Conservation (phyloP, 2,329 filamentous ascomycete genomes). For the Diaporthe citrichinensis region DNA sequence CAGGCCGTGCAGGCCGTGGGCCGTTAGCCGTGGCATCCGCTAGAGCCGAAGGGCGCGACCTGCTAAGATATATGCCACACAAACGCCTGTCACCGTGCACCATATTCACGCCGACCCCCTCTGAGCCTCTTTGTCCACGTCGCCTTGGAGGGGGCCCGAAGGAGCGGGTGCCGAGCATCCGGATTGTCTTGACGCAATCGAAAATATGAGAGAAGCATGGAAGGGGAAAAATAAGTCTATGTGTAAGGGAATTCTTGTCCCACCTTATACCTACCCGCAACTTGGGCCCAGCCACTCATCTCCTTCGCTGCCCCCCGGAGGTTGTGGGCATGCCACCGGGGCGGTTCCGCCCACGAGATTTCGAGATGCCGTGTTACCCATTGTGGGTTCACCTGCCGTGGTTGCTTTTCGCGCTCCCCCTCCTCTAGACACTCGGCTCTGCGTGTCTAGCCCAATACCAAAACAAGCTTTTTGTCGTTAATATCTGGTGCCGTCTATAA, state of each 20-base stretch:
- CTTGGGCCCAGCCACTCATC: not conserved
- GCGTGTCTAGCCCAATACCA: not conserved
- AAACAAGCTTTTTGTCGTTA: constrained; percentile 26
- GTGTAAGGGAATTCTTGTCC: not conserved
- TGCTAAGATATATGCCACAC: not conserved
- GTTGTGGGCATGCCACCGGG: not conserved
- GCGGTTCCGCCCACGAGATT: constrained; percentile 22
- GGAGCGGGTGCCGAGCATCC: constrained; percentile 25
- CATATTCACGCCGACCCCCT: constrained; percentile 23
- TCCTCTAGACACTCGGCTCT: too few relatives aligned
- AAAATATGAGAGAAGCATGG: not conserved
- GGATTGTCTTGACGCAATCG: constrained; percentile 11
- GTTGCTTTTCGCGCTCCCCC: not conserved
- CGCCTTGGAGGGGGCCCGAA: not conserved
- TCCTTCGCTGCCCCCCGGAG: not conserved
- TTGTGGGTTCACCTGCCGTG: constrained; percentile 12
- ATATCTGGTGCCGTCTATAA: constrained; percentile 8
- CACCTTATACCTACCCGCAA: not conserved
- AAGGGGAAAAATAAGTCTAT: not conserved
- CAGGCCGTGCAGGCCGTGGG: not conserved
- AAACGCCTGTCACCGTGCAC: not conserved
- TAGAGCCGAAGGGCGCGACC: constrained; percentile 16
- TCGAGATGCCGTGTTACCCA: not conserved
- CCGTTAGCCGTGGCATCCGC: constrained; percentile 24
- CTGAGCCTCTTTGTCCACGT: constrained; percentile 27